Evolutionary conservation across 108 stramenopile genomes (phyloP), one percentile per base, ranked within the genome.

Genomic region (Pseudonitzschia multiseries): DNA sequence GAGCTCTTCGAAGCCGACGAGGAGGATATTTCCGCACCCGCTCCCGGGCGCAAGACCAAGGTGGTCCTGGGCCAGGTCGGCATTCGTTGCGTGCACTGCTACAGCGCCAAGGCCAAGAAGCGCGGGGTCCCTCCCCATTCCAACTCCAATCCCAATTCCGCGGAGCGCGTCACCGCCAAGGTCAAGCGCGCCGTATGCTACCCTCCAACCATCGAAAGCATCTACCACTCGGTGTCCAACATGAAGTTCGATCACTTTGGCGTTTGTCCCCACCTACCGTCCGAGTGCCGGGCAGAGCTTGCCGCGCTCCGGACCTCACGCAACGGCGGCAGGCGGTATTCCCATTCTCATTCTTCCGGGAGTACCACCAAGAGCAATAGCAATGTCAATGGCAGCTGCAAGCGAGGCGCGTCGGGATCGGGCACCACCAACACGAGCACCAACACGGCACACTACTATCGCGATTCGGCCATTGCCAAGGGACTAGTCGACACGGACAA

Each of bases 201-300:
- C 44, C 81, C 85, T 22, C 85, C 81, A 1, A 50, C 68, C n/a
- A 66, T 83, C 15, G 46, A 40, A 57, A 79, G 72, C 8, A 73
- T 86, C 53, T 86, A 86, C 57, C 85, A 86, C 60, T 54, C 79
- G 14, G 79, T 83, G 1, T 82, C 79, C 26, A 86, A 86, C 72
- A 86, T 86, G 81, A 82, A 83, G 65, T 86, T 83, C 63, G 85
- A 86, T 72, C 85, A 86, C 51, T 86, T 82, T 69, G 61, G 53
- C 0, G 46, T 48, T 1, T 86, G 85, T 61, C 59, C 50, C 20
- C 71, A 76, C 26, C 57, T 86, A 12, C 67, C 76, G 2, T 40
- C 61, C 14, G 22, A 79, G 20, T 66, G 43, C 26, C 28, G 70
- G 24, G 57, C 20, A 6, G 74, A 79, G 24, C 81, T 85, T 56